Conservation (phyloP, 106 monocot genomes). For the Apostasia shenzhenica region DNA sequence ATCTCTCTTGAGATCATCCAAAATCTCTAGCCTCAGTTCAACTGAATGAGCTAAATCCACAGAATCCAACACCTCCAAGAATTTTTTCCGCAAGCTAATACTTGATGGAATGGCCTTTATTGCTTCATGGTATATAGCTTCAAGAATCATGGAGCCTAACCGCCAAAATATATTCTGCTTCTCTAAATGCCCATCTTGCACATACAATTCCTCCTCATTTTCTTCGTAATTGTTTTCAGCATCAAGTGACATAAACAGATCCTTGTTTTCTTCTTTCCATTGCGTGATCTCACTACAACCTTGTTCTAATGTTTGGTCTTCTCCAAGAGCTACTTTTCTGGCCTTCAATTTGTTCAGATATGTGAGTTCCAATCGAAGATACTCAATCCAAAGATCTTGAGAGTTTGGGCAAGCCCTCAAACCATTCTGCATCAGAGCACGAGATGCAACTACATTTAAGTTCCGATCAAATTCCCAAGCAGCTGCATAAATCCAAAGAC, state of each 20-base stretch:
- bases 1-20: constrained; percentile 46
- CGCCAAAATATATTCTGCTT: constrained; percentile 58
- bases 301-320: constrained; percentile 23
- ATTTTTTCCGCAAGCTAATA: constrained; percentile 46
- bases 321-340: constrained; percentile 70
- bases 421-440: constrained; percentile 86
- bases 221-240: constrained; percentile 28
- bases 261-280: constrained; percentile 73
- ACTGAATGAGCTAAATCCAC: constrained; percentile 45
- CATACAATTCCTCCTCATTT: constrained; percentile 15
- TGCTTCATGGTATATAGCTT: constrained; percentile 55
- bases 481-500: constrained; percentile 95
- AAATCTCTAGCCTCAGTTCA: constrained; percentile 35
- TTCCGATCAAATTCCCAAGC: constrained; percentile 95
- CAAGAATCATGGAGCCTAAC: constrained; percentile 36
- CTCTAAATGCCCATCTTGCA: constrained; percentile 23
- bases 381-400: constrained; percentile 90
- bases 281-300: constrained; percentile 18
- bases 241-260: constrained; percentile 54
- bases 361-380: constrained; percentile 94
- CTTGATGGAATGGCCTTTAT: constrained; percentile 45
- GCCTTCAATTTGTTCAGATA: constrained; percentile 86
- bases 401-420: constrained; percentile 76
- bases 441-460: constrained; percentile 78
- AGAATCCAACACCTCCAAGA: constrained; percentile 48